Conservation (phyloP, 2,329 filamentous ascomycete genomes). For the Thelonectria blattea region DNA sequence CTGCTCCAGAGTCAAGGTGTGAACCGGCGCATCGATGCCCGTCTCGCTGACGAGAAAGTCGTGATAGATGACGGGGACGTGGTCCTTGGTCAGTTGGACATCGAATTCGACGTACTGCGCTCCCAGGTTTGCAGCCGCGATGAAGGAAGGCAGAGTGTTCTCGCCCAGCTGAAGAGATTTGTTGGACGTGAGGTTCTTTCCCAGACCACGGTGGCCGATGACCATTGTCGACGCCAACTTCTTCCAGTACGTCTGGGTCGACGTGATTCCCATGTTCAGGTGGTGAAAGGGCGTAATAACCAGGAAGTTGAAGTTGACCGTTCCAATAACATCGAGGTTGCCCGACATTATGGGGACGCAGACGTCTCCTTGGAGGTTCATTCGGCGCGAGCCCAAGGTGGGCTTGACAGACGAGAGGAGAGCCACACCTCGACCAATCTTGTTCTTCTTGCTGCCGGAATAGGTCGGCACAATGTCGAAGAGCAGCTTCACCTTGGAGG, state of each 20-base stretch:
- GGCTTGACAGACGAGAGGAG: conserved; percentile 86
- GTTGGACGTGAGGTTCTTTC: conserved; percentile 86
- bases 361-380: conserved; percentile 89
- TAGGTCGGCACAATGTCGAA: conserved; percentile 98
- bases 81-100: conserved; percentile 98
- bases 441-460: conserved; percentile 84
- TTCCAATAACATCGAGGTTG: conserved; percentile 87
- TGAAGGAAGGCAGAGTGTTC: conserved; percentile 95
- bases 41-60: conserved; percentile 98
- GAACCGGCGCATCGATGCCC: conserved; percentile 94
- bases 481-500: conserved; percentile 81
- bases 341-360: conserved; percentile 89
- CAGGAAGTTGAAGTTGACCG: conserved; percentile 95
- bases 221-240: conserved; percentile 88
- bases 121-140: conserved; percentile 91
- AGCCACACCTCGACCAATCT: conserved; percentile 88
- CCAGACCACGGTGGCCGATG: conserved; percentile 75
- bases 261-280: conserved; percentile 90
- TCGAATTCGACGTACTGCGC: conserved; percentile 80
- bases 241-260: conserved; percentile 95
- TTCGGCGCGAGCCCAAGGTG: conserved; percentile 81
- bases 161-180: conserved; percentile 93
- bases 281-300: conserved; percentile 94
- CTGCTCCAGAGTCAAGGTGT: conserved; percentile 92
- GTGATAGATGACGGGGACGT: conserved; percentile 97